Evolutionary conservation across 768 basidiomycete genomes (phyloP), one percentile per base, ranked within the genome.

Genomic region (Lyophyllum decastes): DNA sequence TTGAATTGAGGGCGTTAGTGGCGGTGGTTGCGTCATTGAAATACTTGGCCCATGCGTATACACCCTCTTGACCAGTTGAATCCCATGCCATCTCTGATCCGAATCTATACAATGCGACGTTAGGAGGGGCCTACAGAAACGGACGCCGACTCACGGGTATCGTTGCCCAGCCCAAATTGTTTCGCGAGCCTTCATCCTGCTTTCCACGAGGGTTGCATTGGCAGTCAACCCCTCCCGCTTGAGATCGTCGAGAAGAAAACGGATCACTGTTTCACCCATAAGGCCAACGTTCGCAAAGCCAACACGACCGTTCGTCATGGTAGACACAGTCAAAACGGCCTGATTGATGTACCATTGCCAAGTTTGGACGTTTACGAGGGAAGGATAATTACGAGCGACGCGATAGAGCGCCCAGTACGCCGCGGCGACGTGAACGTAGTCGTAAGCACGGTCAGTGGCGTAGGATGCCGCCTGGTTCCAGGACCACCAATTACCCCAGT

Each of bases 41-140:
- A 63, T 77, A 82, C 57, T 73, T 79, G 46, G 76, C 73, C 83
- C 82, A 85, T 1, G 72, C 73, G 60, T 81, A 85, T 12, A 83
- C 81, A 19, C 82, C 83, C 62, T 84, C 83, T 54, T 85, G 82
- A 10, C 83, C 83, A 3, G 83, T 83, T 21, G 77, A 78, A 58
- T 78, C 78, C 82, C 82, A 83, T 10, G 82, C 82, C 81, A 83
- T 82, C 64, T 85, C 83, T 3, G 82, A 83, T 6, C 83, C 83
- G 59, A 83, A 83, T 41, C 82, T 83, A 55, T 25, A 6, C 4
- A 46, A 17, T 27, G 55, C 49, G 17, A 56, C 14, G 30, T 56
- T 33, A 60, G 33, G 17, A 41, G 17, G 24, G 22, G 10, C 43
- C 53, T 44, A 19, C 58, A 30, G 17, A 35, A 38, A 34, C 12